Evolutionary conservation across 2,329 filamentous ascomycete genomes (phyloP), one percentile per base, ranked within the genome.

Genomic region (Nothophoma quercina): DNA sequence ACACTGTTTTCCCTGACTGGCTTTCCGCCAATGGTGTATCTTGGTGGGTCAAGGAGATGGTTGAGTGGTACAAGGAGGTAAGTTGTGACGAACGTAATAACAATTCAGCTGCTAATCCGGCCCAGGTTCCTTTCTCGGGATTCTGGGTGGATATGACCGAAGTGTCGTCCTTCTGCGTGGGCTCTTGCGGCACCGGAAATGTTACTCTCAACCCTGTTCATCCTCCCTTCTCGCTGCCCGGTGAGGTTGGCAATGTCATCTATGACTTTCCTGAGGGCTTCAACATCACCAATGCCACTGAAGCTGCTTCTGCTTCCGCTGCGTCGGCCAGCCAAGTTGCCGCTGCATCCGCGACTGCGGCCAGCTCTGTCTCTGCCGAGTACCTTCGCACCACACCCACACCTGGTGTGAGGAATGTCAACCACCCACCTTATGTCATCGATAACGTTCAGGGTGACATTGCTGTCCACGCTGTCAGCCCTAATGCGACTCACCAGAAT

Each of bases 401-500:
- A 0, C 78, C 83, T 0, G 88, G 86, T 1, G 77, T 79, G 10
- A 83, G 90, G 16, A 82, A 92, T 63, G 75, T 93, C 50, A 85
- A 91, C 64, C 81, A 87, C 62, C 90, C 90, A 18, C 88, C 90
- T 2, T 95, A 93, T 64, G 83, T 85, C 5, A 88, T 93, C 67
- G 86, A 92, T 70, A 84, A 93, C 68, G 83, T 86, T 32, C 82
- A 89, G 34, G 89, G 88, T 13, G 88, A 90, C 64, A 80, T 93
- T 18, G 87, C 85, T 13, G 85, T 87, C 2, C 85, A 90, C 63
- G 89, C 90, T 1, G 81, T 93, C 21, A 86, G 85, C 54, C 89
- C 90, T 0, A 91, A 95, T 64, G 88, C 90, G 0, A 91, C 88
- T 2, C 89, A 95, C 65, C 78, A 83, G 36, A 88, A 90, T 61